Base-by-base conservation (phyloP, 305 asterid genomes). In the Galium porrigens region DNA sequence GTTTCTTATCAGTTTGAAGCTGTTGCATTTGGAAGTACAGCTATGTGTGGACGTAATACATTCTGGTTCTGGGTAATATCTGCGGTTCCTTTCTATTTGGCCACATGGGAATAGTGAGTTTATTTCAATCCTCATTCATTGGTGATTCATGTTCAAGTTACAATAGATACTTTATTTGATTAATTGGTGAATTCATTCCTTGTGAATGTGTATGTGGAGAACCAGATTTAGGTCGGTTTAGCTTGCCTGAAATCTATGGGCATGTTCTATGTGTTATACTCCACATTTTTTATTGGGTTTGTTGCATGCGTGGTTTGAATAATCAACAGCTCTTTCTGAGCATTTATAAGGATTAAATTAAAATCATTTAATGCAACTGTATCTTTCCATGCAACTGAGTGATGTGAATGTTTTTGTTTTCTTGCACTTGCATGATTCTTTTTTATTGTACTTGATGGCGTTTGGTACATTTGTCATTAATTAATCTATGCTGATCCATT, bases 41-140 rank as follows among this genome's bases (percentile, higher is more conserved):
- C 89, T 54, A 86, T 90, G 95, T 86, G 91, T 68, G 96, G 96
- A 68, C 71, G 83, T 57, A 36, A 71, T 78, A 69, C 95, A 65
- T 84, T 86, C 83, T 88, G 90, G 92, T 88, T 86, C 78, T 90
- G 97, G 97, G 75, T 86, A 69, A 86, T 90, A 70, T 88, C 96
- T 63, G 97, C 94, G 0, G 83, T 90, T 69, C 86, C 94, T 52
- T 90, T 90, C 82, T 90, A 82, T 77, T 81, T 67, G 5, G 95
- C 97, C 60, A 88, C 97, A 52, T 90, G 97, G 97, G 97, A 90
- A 77, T 77, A 80, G 97, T 70, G 52, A 76, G 81, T 79, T 30
- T 15, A 37, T 1, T 30, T 6, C 3, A 61, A 5, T 6, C 27
- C n/a, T 36, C 60, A 33, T 37, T 17, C 15, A 42, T 32, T n/a